A percentile compares a stretch with the other conserved stretches of the same genome.
Conservation (phyloP, 1,284 basidiomycete species). For the Tilletiopsis washingtonensis region DNA sequence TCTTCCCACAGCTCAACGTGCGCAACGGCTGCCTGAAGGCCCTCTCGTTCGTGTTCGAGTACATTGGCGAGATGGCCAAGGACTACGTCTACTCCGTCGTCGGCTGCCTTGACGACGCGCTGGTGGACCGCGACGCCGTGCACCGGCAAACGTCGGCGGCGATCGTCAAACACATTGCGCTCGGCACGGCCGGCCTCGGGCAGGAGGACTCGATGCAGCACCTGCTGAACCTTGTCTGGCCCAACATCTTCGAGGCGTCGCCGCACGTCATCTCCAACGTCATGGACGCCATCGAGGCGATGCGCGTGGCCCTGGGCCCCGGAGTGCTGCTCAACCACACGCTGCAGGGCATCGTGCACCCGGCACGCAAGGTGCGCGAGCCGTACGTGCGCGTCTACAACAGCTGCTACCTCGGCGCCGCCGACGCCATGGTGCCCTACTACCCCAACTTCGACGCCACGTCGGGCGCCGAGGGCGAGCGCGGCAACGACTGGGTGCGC, state of each 20-base stretch:
- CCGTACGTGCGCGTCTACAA: constrained; percentile 73
- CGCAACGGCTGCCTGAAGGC: constrained; percentile 99
- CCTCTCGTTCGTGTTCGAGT: constrained; percentile 96
- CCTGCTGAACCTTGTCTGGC: constrained; percentile 97
- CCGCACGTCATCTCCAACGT: constrained; percentile 91
- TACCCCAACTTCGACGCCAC: constrained; percentile 59
- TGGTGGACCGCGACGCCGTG: constrained; percentile 95
- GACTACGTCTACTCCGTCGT: constrained; percentile 97
- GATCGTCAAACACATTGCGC: constrained; percentile 96
- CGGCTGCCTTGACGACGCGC: constrained; percentile 92
- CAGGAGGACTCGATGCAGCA: constrained; percentile 97
- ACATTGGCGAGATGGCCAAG: constrained; percentile 98
- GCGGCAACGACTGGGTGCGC: constrained; percentile 37
- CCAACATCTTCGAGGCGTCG: constrained; percentile 95
- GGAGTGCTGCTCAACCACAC: constrained; percentile 79
- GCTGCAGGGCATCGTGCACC: constrained; percentile 52
- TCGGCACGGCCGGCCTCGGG: constrained; percentile 92
- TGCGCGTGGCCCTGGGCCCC: constrained; percentile 89
- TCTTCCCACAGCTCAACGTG: too few relatives aligned
- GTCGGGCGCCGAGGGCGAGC: too few relatives aligned
- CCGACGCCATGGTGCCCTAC: constrained; percentile 85
- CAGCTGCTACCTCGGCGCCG: constrained; percentile 63
- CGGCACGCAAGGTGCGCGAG: constrained; percentile 90
- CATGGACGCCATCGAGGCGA: constrained; percentile 73
- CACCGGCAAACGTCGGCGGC: constrained; percentile 96